phyloP scores from a whole-genome alignment of 1,284 basidiomycete genomes.

The Ceratobasidium sp. region DNA sequence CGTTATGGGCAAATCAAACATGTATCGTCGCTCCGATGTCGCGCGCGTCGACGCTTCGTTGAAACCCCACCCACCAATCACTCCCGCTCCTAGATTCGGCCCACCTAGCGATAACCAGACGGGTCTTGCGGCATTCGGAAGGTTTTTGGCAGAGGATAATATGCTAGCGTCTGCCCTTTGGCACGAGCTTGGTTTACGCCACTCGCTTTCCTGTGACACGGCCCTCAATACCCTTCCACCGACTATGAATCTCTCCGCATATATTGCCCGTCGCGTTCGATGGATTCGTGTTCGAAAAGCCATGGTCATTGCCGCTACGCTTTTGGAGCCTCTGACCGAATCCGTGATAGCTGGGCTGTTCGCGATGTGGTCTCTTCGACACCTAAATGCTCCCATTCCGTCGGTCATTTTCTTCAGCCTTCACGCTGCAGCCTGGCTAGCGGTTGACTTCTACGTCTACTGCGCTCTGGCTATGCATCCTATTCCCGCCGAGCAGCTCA shows the following conservation, averaged over 20 bases:
- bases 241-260: constrained; percentile 79
- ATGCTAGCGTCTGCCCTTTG: constrained; percentile 90
- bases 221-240: constrained; percentile 83
- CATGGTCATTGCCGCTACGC: constrained; percentile 84
- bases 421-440: constrained; percentile 69
- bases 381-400: constrained; percentile 61
- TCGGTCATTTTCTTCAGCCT: constrained; percentile 65
- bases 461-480: constrained; percentile 73
- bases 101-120: constrained; percentile 49
- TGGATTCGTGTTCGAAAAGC: constrained; percentile 95
- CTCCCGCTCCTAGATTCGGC: constrained; percentile 45
- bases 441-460: constrained; percentile 55
- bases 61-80: constrained; percentile 51
- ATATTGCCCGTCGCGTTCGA: constrained; percentile 83
- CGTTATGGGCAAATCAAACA: constrained; percentile 95
- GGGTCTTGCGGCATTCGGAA: constrained; percentile 80
- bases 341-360: constrained; percentile 73
- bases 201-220: constrained; percentile 87
- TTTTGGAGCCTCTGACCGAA: constrained; percentile 91
- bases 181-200: constrained; percentile 86
- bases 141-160: constrained; percentile 93
- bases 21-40: constrained; percentile 90
- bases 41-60: constrained; percentile 53
- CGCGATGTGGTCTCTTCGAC: constrained; percentile 62
- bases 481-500: constrained; percentile 51